Percentiles rank a stretch among this genome's conserved stretches.
These are phyloP conservation scores for Rasamsonia emersonii DNA, from an alignment of 2,329 filamentous ascomycete genomes.

Conservation along the genomic window DNA sequence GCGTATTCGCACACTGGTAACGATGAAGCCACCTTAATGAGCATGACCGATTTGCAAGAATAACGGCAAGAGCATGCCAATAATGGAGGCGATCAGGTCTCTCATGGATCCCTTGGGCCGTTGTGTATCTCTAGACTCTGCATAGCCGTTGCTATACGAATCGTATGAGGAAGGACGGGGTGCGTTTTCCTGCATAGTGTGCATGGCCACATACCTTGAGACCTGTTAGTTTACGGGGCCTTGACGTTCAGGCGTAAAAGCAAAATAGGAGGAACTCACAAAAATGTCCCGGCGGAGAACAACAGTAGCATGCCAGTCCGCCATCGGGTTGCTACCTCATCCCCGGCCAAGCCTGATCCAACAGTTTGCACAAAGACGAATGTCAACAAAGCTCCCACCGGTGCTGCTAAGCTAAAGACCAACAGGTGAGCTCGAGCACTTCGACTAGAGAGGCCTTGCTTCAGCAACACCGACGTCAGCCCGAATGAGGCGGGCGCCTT, in stretches of 20 bases:
- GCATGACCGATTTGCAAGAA: slow-evolving; percentile 41
- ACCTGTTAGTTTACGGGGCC: slow-evolving; percentile 10
- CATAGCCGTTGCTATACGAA: slow-evolving; percentile 32
- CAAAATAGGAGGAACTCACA: slow-evolving; percentile 51
- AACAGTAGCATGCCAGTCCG: slow-evolving; percentile 86
- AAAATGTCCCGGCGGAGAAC: slow-evolving; percentile 93
- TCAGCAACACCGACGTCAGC: slow-evolving; percentile 78
- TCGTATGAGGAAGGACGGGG: slow-evolving; percentile 23
- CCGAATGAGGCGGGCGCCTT: slow-evolving; percentile 96
- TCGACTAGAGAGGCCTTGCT: slow-evolving; percentile 83
- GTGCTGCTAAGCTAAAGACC: slow-evolving; percentile 85
- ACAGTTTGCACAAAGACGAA: slow-evolving; percentile 68
- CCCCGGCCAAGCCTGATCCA: slow-evolving; percentile 46
- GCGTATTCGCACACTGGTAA: too few relatives aligned
- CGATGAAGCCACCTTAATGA: slow-evolving; percentile 27
- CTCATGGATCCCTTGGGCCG: slow-evolving; percentile 33
- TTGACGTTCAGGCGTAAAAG: background rate
- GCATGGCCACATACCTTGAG: slow-evolving; percentile 88
- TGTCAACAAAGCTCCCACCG: slow-evolving; percentile 73
- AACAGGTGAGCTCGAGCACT: slow-evolving; percentile 75
- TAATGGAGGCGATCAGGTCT: slow-evolving; percentile 38
- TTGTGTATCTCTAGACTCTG: slow-evolving; percentile 29
- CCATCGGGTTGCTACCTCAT: slow-evolving; percentile 61
- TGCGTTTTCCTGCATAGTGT: slow-evolving; percentile 80
- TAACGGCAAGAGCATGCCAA: slow-evolving; percentile 39